Conservation (phyloP, 1,284 basidiomycete species). For the Cryptococcus jaspeensis region DNA sequence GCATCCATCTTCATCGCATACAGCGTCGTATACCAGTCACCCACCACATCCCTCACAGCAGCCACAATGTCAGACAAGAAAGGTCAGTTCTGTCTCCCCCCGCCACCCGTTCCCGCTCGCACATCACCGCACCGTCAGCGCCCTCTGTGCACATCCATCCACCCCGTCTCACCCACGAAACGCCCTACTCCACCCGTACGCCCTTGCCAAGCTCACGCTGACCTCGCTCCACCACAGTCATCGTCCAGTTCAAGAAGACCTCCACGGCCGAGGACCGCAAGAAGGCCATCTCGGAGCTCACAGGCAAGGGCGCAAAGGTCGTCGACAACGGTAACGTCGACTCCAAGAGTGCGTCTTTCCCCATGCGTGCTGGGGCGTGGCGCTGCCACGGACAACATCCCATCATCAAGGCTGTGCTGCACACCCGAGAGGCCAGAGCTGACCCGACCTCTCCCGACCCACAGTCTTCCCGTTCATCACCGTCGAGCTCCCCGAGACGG, state of each 20-base stretch:
- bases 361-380: neutral
- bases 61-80: slow-evolving; percentile 29
- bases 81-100: slow-evolving; percentile 15
- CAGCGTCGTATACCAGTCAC: neutral
- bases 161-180: neutral
- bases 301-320: slow-evolving; percentile 31
- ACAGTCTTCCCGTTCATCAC: slow-evolving; percentile 44
- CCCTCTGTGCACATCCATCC: neutral
- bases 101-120: neutral
- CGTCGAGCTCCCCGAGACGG: slow-evolving; percentile 28
- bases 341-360: slow-evolving; percentile 34
- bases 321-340: slow-evolving; percentile 36
- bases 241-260: slow-evolving; percentile 43
- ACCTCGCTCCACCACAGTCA: slow-evolving; percentile 21
- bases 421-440: neutral
- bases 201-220: neutral
- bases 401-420: neutral
- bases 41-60: neutral
- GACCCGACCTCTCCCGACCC: neutral
- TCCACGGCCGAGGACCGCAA: slow-evolving; percentile 34
- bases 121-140: neutral
- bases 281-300: slow-evolving; percentile 30
- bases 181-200: neutral
- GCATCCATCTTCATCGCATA: neutral
- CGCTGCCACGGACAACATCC: neutral